Evolutionary conservation across 176 grass and related monocot genomes (phyloP).

Genomic region (Poa annua): DNA sequence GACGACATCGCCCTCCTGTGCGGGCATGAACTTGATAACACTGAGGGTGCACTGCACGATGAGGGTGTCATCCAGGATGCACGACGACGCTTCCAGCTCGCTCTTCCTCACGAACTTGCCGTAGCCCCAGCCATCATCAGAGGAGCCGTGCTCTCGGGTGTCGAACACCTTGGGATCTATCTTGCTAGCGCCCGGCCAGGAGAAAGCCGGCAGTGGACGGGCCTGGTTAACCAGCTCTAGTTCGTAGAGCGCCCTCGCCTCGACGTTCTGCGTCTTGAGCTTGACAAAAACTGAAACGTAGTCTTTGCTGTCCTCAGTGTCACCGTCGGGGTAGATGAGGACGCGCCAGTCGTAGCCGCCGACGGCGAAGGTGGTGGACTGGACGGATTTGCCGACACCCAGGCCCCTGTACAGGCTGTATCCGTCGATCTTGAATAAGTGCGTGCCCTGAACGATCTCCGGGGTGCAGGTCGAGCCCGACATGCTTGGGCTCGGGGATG

Average conservation of each 20-base stretch:
- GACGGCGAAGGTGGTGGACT: not conserved
- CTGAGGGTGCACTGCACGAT: not conserved
- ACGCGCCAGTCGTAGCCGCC: not conserved
- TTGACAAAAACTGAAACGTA: not conserved
- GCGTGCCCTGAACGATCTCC: not conserved
- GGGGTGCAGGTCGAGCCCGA: not conserved
- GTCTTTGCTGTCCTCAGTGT: accelerated
- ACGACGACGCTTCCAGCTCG: not conserved
- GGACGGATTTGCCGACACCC: not conserved
- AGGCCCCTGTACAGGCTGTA: not conserved
- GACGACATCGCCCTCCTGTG: too few species aligned
- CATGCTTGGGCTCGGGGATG: not conserved
- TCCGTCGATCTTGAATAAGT: not conserved
- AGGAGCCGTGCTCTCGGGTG: too few species aligned
- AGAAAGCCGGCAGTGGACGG: too few species aligned
- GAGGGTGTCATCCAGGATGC: not conserved
- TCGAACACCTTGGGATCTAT: not conserved
- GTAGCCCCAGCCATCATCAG: not conserved
- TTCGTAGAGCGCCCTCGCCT: not conserved
- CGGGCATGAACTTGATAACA: not conserved
- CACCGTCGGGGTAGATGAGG: not conserved
- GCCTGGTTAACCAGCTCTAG: not conserved
- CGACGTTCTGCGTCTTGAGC: not conserved
- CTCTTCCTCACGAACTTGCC: not conserved
- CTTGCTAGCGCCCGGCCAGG: not conserved